Conservation (phyloP, 2,329 filamentous ascomycete species). For the Pseudogymnoascus sp. region DNA sequence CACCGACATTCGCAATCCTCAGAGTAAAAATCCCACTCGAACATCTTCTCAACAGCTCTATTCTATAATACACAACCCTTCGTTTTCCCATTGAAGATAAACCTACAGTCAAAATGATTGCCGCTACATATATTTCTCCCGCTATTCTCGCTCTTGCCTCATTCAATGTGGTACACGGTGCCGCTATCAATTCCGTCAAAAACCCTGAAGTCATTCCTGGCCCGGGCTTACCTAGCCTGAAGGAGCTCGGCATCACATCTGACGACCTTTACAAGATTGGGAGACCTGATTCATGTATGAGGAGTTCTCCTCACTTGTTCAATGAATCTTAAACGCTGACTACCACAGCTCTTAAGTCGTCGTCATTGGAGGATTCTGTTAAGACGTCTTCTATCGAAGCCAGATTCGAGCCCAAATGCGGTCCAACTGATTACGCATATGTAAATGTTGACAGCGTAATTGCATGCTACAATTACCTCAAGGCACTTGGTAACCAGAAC, state of each 20-base stretch:
- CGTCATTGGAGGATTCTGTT: too few species aligned
- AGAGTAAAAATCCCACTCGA: neutral
- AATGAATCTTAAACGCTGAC: neutral
- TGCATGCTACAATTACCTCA: constrained; percentile 1
- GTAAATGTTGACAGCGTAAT: neutral
- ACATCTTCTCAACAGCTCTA: neutral
- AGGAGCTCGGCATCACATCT: neutral
- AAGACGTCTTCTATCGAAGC: neutral
- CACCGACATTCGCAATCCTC: neutral
- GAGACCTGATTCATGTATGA: neutral
- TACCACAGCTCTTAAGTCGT: neutral
- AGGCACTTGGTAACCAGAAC: neutral
- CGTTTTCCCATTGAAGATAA: neutral
- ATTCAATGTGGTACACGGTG: neutral
- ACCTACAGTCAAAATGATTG: neutral
- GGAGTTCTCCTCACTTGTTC: too few species aligned
- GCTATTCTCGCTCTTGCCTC: neutral
- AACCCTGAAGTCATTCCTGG: neutral
- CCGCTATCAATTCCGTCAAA: neutral
- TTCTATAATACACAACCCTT: neutral
- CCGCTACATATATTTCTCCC: neutral
- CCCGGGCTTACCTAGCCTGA: neutral
- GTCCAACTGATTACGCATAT: neutral
- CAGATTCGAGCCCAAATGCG: neutral
- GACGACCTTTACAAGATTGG: neutral